phyloP scores from a whole-genome alignment of 1,139 yeast species.

The Arxiozyma telluris region DNA sequence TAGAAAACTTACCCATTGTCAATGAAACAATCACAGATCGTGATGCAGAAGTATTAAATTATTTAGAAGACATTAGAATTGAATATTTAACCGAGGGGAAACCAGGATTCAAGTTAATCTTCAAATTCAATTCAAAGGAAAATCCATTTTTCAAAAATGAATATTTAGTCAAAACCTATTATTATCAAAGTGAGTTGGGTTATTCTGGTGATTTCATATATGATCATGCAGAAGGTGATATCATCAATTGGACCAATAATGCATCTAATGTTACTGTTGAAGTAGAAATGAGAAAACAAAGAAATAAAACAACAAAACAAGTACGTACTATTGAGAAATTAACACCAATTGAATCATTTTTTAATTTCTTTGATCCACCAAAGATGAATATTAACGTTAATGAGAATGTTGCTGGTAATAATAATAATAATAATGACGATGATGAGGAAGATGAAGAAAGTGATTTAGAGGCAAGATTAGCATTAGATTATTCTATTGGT shows the following conservation, averaged over 20 bases:
- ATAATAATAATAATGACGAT: slow-evolving; percentile 3
- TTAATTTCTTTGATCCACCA: slow-evolving; percentile 94
- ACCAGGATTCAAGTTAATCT: slow-evolving; percentile 85
- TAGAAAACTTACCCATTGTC: slow-evolving; percentile 75
- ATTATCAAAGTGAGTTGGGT: slow-evolving; percentile 89
- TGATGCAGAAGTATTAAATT: slow-evolving; percentile 74
- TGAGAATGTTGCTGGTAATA: slow-evolving; percentile 2
- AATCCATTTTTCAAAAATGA: slow-evolving; percentile 75
- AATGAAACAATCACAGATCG: slow-evolving; percentile 84
- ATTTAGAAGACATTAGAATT: slow-evolving; percentile 63
- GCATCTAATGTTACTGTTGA: slow-evolving; percentile 76
- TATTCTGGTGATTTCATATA: slow-evolving; percentile 94
- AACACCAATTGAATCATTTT: slow-evolving; percentile 88
- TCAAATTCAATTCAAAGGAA: slow-evolving; percentile 53
- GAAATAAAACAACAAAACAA: slow-evolving; percentile 95
- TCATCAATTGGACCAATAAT: slow-evolving; percentile 74
- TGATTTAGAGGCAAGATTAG: slow-evolving; percentile 71
- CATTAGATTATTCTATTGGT: slow-evolving; percentile 89
- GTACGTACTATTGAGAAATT: slow-evolving; percentile 93
- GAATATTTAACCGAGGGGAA: slow-evolving; percentile 58
- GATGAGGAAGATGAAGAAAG: slow-evolving; percentile 9
- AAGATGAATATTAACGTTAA: slow-evolving; percentile 7
- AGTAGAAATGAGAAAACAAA: slow-evolving; percentile 92
- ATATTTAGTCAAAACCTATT: slow-evolving; percentile 73
- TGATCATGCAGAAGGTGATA: slow-evolving; percentile 91